Evolutionary conservation across 2,329 filamentous ascomycete species (phyloP), one percentile per base, ranked within the genome.

Genomic region (Botrytis elliptica): DNA sequence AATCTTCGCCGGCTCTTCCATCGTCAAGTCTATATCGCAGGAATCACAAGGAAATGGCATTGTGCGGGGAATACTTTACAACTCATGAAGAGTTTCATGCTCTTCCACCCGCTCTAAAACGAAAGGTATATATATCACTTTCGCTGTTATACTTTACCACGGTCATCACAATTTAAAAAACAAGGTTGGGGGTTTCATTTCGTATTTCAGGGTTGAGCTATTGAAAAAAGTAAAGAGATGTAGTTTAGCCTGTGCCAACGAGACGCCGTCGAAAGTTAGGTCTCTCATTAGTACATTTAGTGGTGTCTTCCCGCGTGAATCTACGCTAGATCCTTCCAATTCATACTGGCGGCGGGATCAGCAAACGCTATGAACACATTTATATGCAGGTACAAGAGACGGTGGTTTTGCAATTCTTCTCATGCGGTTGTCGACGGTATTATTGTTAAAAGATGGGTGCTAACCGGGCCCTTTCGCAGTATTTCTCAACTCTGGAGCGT

Each of bases 401-500:
- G 55, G 33, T 33, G 52, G 42, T 69, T 69, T 69, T 49, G 52
- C 55, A 49, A 49, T 52, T 36, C 66, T 40, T 69, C 68, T 62
- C 71, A 33, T 42, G 38, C 59, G n/a, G 46, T 62, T 69, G 55
- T 72, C 22, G 66, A 78, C 68, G 49, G 36, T 46, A 71, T 46
- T 66, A 66, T 38, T 69, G 42, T 57, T 69, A 52, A 57, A 60
- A 62, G 42, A 59, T 38, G 66, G 49, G 57, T 62, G 57, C 71
- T 73, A 46, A 73, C 49, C 42, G 25, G 8, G 71, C 55, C 55
- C 74, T 68, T 74, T 70, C 74, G 59, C 81, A 93, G 88, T 93
- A 92, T 83, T 93, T 93, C 83, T 92, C 91, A 46, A 90, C 89
- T 12, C 85, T 92, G 76, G 92, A 94, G 82, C 88, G 91, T 74